Evolutionary conservation across 768 basidiomycete genomes (phyloP), one percentile per base, ranked within the genome.

Genomic region (Lactifluus subvellereus): DNA sequence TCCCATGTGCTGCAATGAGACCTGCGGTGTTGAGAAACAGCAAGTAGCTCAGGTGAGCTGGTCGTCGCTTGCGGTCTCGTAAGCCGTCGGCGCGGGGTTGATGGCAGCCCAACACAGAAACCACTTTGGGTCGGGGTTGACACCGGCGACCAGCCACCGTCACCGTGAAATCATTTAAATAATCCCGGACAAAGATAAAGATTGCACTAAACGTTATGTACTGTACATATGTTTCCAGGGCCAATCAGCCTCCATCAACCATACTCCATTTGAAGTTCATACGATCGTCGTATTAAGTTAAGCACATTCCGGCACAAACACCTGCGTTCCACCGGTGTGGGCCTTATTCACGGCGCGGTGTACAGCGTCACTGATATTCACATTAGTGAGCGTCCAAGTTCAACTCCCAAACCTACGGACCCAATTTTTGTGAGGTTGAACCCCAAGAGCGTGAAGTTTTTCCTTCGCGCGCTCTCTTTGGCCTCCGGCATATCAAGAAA

Each of bases 21-120:
- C 20, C 9, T 22, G 53, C 14, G 54, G 20, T 20, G 53, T 47
- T 57, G 57, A 49, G 54, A 54, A 57, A 66, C 57, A 49, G 55
- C 47, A 54, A 59, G 53, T 60, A 62, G 66, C 66, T 66, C 67
- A 38, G 65, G 22, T 62, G 65, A 67, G 60, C 58, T 66, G 65
- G 65, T 57, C 40, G 64, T 58, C 65, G 60, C 50, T 56, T 59
- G 57, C 42, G 54, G 54, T 65, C 64, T 65, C 64, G 66, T 62
- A 62, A 67, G 54, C 57, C 43, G 66, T 65, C n/a, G 14, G 18
- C 38, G 62, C 53, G 60, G 54, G 30, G 57, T 66, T 67, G 67
- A 67, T 67, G 66, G 63, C 58, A 55, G 64, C 33, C 59, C 2
- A 53, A 66, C 57, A 50, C 50, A 54, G 57, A 54, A 56, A 40